phyloP scores from a whole-genome alignment of 2,329 filamentous ascomycete genomes.

The Monosporascus sp. region DNA sequence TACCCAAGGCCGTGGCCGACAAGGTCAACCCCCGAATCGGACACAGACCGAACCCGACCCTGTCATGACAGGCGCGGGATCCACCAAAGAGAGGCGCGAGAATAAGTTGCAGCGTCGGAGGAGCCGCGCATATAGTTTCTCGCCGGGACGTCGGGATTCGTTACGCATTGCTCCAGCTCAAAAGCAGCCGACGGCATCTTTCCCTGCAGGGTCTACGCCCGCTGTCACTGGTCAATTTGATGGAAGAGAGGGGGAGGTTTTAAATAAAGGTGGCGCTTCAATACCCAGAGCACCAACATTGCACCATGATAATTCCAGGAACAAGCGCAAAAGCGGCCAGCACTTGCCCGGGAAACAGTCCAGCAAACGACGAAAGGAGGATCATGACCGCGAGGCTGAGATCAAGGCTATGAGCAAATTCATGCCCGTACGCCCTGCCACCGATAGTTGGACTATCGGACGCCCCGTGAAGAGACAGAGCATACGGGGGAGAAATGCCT shows the following conservation, averaged over 20 bases:
- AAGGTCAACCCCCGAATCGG: constrained; percentile 13
- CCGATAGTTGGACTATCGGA: constrained; percentile 55
- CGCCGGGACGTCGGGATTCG: constrained; percentile 52
- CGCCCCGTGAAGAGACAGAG: constrained; percentile 58
- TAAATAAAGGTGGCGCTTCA: constrained; percentile 12
- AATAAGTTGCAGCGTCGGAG: constrained; percentile 44
- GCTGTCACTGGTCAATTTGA: constrained; percentile 7
- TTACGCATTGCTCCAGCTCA: constrained; percentile 36
- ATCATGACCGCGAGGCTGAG: constrained; percentile 77
- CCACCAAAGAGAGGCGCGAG: constrained; percentile 29
- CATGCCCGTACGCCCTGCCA: constrained; percentile 59
- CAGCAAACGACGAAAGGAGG: constrained; percentile 71
- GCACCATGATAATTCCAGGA: constrained; percentile 45
- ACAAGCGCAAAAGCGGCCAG: constrained; percentile 52
- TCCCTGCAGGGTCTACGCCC: constrained; percentile 15
- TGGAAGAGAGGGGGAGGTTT: constrained; percentile 5
- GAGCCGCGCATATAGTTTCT: constrained; percentile 55
- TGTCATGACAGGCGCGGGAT: constrained; percentile 19
- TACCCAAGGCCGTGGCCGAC: constrained; percentile 12
- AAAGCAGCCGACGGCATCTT: constrained; percentile 20
- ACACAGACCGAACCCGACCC: constrained; percentile 21
- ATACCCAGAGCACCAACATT: constrained; percentile 44
- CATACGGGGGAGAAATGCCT: constrained; percentile 57
- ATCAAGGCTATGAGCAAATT: constrained; percentile 77
- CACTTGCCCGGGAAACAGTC: constrained; percentile 64